phyloP scores from a whole-genome alignment of 176 grass and related monocot species.

The Leersia perrieri region DNA sequence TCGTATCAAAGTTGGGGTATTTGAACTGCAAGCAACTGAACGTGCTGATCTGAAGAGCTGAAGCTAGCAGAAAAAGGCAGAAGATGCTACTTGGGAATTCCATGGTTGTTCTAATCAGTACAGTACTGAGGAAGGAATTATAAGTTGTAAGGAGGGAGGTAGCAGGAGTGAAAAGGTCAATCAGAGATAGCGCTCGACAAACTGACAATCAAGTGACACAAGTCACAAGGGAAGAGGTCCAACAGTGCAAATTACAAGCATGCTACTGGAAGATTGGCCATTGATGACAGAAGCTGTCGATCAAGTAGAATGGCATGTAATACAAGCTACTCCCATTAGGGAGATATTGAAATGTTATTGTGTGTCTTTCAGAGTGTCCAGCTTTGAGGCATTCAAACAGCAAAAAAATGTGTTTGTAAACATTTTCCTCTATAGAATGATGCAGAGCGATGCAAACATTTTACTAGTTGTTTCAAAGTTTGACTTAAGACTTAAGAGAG shows the following conservation, averaged over 20 bases:
- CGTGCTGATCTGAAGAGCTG: not conserved
- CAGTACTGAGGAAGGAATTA: too few relatives aligned
- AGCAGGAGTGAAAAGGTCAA: not conserved
- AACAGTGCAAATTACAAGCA: too few relatives aligned
- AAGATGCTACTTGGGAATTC: not conserved
- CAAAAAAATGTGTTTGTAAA: not conserved
- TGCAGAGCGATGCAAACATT: too few relatives aligned
- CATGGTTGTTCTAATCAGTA: conserved; percentile 7
- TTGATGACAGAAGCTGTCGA: not conserved
- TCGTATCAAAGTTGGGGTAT: conserved; percentile 7
- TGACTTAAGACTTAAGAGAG: too few relatives aligned
- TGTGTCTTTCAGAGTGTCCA: not conserved
- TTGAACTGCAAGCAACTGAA: conserved; percentile 38
- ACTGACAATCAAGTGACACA: not conserved
- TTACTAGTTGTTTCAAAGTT: not conserved
- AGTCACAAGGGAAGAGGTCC: too few relatives aligned
- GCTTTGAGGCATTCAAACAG: not conserved
- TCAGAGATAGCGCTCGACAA: not conserved
- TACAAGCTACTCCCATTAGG: not conserved
- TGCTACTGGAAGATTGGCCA: not conserved
- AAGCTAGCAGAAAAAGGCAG: not conserved
- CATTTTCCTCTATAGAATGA: too few relatives aligned
- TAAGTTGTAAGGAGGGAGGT: too few relatives aligned
- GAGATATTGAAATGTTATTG: too few relatives aligned
- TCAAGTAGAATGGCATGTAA: not conserved